A percentile compares a stretch with the other conserved stretches of the same genome.
These are phyloP conservation scores for Diaporthe vaccinii DNA, from an alignment of 2,329 filamentous ascomycete species.

Conservation along the genomic window DNA sequence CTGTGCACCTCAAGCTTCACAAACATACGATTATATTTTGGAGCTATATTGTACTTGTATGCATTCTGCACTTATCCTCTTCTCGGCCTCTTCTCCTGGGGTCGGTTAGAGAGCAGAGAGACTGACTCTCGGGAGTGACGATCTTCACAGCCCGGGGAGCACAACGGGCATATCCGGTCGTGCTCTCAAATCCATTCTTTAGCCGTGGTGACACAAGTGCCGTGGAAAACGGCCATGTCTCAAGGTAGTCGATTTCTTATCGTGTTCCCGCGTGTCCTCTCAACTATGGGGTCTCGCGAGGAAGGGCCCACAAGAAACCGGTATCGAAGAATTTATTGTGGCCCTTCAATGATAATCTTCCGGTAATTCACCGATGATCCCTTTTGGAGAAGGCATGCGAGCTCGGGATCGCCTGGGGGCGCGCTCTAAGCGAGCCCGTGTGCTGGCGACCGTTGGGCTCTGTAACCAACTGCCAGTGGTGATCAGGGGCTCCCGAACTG, in stretches of 20 bases:
- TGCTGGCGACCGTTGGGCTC: neutral
- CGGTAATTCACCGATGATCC: conserved; percentile 18
- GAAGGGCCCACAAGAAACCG: neutral
- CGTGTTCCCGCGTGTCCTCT: neutral
- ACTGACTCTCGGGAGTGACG: conserved; percentile 18
- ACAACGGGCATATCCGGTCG: neutral
- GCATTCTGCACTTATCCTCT: neutral
- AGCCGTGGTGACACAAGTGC: neutral
- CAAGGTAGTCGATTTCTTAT: neutral
- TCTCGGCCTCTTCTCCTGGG: neutral
- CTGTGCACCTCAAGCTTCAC: neutral
- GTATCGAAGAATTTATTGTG: neutral
- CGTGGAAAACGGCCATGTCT: neutral
- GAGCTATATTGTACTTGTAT: conserved; percentile 6
- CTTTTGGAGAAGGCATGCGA: neutral
- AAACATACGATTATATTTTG: neutral
- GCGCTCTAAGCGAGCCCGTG: neutral
- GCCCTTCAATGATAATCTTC: conserved; percentile 22
- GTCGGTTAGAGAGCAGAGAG: neutral
- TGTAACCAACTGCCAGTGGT: neutral
- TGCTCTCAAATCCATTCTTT: neutral
- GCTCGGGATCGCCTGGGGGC: neutral
- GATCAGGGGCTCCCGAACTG: conserved; percentile 4
- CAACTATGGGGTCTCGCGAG: conserved; percentile 7
- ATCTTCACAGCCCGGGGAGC: neutral